Evolutionary conservation across 2,329 filamentous ascomycete species (phyloP), one percentile per base, ranked within the genome.

Genomic region (Epichloe bromicola): DNA sequence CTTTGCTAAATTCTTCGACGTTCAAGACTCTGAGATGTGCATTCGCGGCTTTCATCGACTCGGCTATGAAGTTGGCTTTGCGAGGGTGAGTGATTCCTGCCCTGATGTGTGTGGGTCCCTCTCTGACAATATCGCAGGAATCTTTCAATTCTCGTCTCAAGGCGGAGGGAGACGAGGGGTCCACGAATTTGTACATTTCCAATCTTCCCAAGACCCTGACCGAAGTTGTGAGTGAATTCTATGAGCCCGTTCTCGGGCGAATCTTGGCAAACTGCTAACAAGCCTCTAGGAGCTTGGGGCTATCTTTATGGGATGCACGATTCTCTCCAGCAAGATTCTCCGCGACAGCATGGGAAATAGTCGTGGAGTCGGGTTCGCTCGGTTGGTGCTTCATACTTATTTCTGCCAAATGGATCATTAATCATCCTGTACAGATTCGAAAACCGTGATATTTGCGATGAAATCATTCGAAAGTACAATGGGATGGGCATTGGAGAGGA

Each of bases 141-240:
- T 97, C 91, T 19, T 96, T 97, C 72, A 98, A 98, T 69, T 90
- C 90, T 58, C 89, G 94, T 60, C 85, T 98, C 61, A 97, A 98
- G 76, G 91, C 93, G 44, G 87, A 97, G 63, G 86, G 90, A 51
- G 91, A 98, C 62, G 86, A 86, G 49, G 63, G 70, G 41, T 97
- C 94, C 45, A 97, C 93, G 57, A 98, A 98, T 65, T 79, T 98
- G 56, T 98, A 98, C 69, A 90, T 97, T 56, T 98, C 94, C 30
- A 98, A 97, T 69, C 79, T 98, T 43, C 93, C 93, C 37, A 90
- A 91, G 69, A 81, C 83, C 56, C 82, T 95, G 76, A 95, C 87
- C 49, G 94, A 98, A 73, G 83, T 88, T 60, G 89, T 91, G 68
- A 65, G 84, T 73, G 46, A 20, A 19, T 19, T 4, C 2, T 15